phyloP scores from a whole-genome alignment of 2,329 filamentous ascomycete species.

The Phaeosphaeriaceae sp. region DNA sequence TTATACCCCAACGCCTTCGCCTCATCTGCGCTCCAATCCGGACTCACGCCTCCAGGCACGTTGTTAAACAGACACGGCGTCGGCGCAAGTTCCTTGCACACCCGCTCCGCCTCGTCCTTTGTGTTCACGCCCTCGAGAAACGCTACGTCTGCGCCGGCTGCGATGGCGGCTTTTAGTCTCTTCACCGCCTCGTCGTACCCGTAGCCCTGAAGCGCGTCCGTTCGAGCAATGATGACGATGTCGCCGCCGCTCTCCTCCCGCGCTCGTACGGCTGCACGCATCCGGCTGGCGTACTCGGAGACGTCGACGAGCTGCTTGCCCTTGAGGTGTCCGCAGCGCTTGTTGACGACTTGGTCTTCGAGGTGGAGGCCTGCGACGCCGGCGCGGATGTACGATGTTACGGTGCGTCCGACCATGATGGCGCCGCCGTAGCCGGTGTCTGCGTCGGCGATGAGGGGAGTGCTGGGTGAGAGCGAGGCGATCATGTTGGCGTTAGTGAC shows the following conservation, averaged over 20 bases:
- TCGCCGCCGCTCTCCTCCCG: conserved; percentile 59
- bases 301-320: conserved; percentile 66
- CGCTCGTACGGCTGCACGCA: conserved; percentile 62
- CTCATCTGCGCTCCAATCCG: conserved; percentile 60
- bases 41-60: conserved; percentile 64
- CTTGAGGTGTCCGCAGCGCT: conserved; percentile 69
- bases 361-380: conserved; percentile 68
- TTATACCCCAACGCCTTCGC: conserved; percentile 64
- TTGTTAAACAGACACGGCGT: conserved; percentile 64
- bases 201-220: conserved; percentile 64
- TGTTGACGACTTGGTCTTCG: conserved; percentile 69
- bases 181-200: conserved; percentile 65
- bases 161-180: conserved; percentile 59
- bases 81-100: conserved; percentile 57
- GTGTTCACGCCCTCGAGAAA: conserved; percentile 66
- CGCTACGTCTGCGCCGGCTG: conserved; percentile 65
- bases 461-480: conserved; percentile 61
- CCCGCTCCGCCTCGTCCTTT: conserved; percentile 57
- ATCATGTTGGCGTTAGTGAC: conserved; percentile 69
- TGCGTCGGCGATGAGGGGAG: conserved; percentile 68
- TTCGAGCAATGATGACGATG: conserved; percentile 70
- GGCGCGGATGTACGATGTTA: conserved; percentile 60
- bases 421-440: conserved; percentile 63
- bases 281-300: conserved; percentile 61
- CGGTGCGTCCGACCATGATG: conserved; percentile 59